Evolutionary conservation across 2,329 filamentous ascomycete genomes (phyloP).

Genomic region (Microcera coccophila): DNA sequence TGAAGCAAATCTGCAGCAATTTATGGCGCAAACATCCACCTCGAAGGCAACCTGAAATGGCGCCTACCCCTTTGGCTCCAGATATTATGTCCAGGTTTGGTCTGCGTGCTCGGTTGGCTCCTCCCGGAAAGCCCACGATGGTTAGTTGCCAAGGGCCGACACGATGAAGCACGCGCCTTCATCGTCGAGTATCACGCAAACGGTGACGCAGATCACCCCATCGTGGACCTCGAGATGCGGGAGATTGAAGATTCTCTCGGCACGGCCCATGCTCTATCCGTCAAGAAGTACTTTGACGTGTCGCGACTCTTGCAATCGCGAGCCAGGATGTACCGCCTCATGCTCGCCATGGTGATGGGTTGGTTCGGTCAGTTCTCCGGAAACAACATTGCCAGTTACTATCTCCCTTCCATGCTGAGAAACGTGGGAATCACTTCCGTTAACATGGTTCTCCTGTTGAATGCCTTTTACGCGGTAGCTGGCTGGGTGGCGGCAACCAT

Average conservation of each 20-base stretch:
- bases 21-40: slow-evolving; percentile 17
- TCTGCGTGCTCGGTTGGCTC: slow-evolving; percentile 36
- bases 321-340: slow-evolving; percentile 34
- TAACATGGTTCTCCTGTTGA: slow-evolving; percentile 36
- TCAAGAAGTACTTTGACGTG: slow-evolving; percentile 36
- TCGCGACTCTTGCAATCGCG: slow-evolving; percentile 33
- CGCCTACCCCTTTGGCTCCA: slow-evolving; percentile 17
- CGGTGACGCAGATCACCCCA: slow-evolving; percentile 49
- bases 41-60: slow-evolving; percentile 18
- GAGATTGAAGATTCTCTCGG: slow-evolving; percentile 28
- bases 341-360: slow-evolving; percentile 37
- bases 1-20: too few relatives aligned
- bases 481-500: slow-evolving; percentile 35
- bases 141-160: slow-evolving; percentile 41
- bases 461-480: slow-evolving; percentile 37
- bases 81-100: slow-evolving; percentile 15
- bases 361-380: slow-evolving; percentile 42
- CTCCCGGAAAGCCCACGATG: slow-evolving; percentile 60
- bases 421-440: slow-evolving; percentile 35
- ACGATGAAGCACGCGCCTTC: slow-evolving; percentile 47
- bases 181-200: slow-evolving; percentile 51
- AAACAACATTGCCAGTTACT: slow-evolving; percentile 32
- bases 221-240: slow-evolving; percentile 38
- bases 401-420: slow-evolving; percentile 36
- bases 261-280: slow-evolving; percentile 27